These are phyloP conservation scores for Colletotrichum sp. DNA, from an alignment of 2,329 filamentous ascomycete species.

Conservation along the genomic window DNA sequence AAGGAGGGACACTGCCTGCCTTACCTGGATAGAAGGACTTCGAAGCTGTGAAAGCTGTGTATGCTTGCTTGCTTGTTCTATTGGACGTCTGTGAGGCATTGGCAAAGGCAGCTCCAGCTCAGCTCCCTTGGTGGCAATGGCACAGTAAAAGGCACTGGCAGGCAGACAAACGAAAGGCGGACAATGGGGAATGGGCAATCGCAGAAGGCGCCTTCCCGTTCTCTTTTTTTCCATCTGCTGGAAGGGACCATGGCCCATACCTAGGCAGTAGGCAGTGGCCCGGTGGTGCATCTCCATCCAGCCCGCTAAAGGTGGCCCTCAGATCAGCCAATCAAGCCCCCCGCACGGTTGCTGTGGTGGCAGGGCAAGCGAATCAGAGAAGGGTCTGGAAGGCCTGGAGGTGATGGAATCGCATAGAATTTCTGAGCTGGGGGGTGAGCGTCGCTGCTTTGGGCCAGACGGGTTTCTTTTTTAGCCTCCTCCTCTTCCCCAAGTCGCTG, in stretches of 20 bases:
- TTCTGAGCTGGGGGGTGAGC: constrained; percentile 33
- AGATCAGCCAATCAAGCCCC: constrained; percentile 22
- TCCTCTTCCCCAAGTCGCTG: constrained; percentile 19
- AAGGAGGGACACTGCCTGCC: background rate
- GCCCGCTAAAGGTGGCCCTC: background rate
- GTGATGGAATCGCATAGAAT: constrained; percentile 53
- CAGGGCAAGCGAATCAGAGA: constrained; percentile 25
- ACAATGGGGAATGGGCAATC: background rate
- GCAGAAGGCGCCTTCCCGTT: constrained; percentile 2
- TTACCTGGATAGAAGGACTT: background rate
- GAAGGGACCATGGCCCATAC: background rate
- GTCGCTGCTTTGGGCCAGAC: constrained; percentile 15
- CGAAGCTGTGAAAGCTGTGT: background rate
- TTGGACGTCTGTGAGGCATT: background rate
- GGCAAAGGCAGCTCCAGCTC: background rate
- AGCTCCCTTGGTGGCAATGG: background rate
- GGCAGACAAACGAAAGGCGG: background rate
- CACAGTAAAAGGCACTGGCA: background rate
- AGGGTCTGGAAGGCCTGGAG: constrained; percentile 26
- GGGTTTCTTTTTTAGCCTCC: constrained; percentile 42
- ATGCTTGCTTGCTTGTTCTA: background rate
- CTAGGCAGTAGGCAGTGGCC: background rate
- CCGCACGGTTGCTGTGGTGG: constrained; percentile 26
- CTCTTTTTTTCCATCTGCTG: background rate
- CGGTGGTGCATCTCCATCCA: constrained; percentile 4